Conservation (phyloP, 1,284 basidiomycete species). For the Ceratobasidium sp. region DNA sequence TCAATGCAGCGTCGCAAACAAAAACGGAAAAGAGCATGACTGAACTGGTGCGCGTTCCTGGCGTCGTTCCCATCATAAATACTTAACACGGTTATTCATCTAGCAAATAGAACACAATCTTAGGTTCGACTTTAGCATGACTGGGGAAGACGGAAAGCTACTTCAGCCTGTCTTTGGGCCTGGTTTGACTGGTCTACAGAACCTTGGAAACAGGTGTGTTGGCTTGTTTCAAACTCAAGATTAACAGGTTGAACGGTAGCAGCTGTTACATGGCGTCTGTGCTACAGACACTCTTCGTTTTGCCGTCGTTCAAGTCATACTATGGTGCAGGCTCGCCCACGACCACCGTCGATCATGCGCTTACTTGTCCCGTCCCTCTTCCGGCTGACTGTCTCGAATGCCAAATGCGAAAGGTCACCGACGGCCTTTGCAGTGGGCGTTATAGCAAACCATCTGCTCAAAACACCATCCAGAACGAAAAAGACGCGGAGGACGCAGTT, state of each 20-base stretch:
- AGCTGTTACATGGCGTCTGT: constrained; percentile 99
- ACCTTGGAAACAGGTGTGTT: constrained; percentile 89
- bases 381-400: constrained; percentile 93
- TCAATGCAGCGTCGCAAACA: constrained; percentile 82
- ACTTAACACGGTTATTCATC: not conserved
- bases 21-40: constrained; percentile 99
- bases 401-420: constrained; percentile 92
- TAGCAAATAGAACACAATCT: constrained; percentile 98
- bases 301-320: constrained; percentile 79
- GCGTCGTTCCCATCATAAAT: no score
- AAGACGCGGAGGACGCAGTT: constrained; percentile 61
- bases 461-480: constrained; percentile 54
- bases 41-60: constrained; percentile 73
- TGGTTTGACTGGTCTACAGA: constrained; percentile 88
- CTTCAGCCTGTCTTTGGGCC: constrained; percentile 90
- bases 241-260: not conserved
- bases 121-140: constrained; percentile 94
- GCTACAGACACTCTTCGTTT: constrained; percentile 86
- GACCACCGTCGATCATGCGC: constrained; percentile 67
- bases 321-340: constrained; percentile 63
- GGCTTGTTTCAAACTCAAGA: not conserved
- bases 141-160: constrained; percentile 88
- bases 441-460: constrained; percentile 75
- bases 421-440: constrained; percentile 91
- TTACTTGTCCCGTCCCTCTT: constrained; percentile 71